Percentiles rank a stretch among this genome's conserved stretches.
Conservation (phyloP, 2,329 filamentous ascomycete species). For the Neoscytalidium dimidiatum region DNA sequence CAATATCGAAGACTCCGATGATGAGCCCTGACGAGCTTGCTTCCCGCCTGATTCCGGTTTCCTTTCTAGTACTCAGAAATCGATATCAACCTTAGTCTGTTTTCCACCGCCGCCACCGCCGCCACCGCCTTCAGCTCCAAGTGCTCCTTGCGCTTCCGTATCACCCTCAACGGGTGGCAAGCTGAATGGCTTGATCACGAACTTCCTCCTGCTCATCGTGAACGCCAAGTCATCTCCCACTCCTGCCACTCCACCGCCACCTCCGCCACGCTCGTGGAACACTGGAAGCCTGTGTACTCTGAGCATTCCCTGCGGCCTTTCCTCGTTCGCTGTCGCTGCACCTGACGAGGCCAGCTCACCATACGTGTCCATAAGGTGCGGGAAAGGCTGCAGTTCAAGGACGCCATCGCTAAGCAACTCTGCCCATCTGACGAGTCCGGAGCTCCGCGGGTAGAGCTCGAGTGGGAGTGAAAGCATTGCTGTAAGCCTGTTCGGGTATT, state of each 20-base stretch:
- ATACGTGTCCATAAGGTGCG: slow-evolving; percentile 54
- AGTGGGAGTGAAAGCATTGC: slow-evolving; percentile 77
- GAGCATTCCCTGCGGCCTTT: slow-evolving; percentile 82
- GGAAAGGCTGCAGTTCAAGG: slow-evolving; percentile 78
- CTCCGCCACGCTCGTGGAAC: slow-evolving; percentile 85
- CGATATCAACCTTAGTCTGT: slow-evolving; percentile 58
- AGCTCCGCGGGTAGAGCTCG: slow-evolving; percentile 73
- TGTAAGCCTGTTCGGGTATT: slow-evolving; percentile 65
- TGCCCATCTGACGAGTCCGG: slow-evolving; percentile 80
- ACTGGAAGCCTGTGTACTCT: slow-evolving; percentile 81
- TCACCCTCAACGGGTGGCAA: slow-evolving; percentile 84
- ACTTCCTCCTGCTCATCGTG: slow-evolving; percentile 77
- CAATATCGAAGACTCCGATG: slow-evolving; percentile 27
- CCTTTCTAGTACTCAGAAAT: slow-evolving; percentile 60
- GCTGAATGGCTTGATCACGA: slow-evolving; percentile 86
- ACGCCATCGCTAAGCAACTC: slow-evolving; percentile 85
- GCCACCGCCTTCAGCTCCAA: slow-evolving; percentile 40
- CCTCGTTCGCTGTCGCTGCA: slow-evolving; percentile 62
- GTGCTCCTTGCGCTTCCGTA: slow-evolving; percentile 56
- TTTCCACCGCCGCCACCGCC: slow-evolving; percentile 58
- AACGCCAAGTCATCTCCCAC: slow-evolving; percentile 88
- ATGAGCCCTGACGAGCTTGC: not conserved
- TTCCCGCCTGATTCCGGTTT: not conserved
- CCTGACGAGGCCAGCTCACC: slow-evolving; percentile 42
- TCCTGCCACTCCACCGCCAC: slow-evolving; percentile 62